Percentiles rank a stretch among this genome's conserved stretches.
Conservation (phyloP, 2,329 filamentous ascomycete genomes). For the Botryosphaeria dothidea region DNA sequence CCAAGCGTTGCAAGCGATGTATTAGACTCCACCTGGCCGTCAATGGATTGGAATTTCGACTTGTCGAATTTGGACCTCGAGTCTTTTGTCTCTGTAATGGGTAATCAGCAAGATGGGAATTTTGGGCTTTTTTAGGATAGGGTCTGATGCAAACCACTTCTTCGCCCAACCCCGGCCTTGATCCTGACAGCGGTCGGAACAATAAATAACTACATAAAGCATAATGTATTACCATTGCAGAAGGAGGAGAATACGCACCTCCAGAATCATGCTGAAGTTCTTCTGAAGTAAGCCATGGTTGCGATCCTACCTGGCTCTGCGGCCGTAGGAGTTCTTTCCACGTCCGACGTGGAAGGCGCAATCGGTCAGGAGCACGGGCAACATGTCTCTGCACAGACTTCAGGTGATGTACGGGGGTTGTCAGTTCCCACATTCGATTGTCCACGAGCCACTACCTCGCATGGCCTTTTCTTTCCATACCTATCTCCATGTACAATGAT, state of each 20-base stretch:
- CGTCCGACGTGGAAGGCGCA: too few relatives aligned
- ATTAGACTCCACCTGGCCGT: slow-evolving; percentile 7
- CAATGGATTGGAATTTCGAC: slow-evolving; percentile 20
- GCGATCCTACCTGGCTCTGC: too few relatives aligned
- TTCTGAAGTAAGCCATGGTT: too few relatives aligned
- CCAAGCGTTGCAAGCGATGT: slow-evolving; percentile 11
- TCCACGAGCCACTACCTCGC: too few relatives aligned
- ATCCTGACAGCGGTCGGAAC: background rate
- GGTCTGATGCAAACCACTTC: background rate
- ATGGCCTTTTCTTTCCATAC: background rate
- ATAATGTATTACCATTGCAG: background rate
- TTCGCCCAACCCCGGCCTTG: background rate
- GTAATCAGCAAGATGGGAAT: slow-evolving; percentile 5
- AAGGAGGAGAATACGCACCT: too few relatives aligned
- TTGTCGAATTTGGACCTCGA: slow-evolving; percentile 18
- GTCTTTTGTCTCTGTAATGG: slow-evolving; percentile 18
- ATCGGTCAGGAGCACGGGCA: too few relatives aligned
- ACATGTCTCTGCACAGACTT: too few relatives aligned
- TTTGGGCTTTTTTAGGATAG: background rate
- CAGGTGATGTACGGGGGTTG: too few relatives aligned
- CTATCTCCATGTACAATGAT: background rate
- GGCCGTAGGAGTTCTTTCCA: too few relatives aligned
- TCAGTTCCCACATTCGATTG: too few relatives aligned
- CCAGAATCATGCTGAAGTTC: too few relatives aligned
- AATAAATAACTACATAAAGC: background rate